Conservation (phyloP, 129 eudicot species). For the Kitagawia praeruptora region DNA sequence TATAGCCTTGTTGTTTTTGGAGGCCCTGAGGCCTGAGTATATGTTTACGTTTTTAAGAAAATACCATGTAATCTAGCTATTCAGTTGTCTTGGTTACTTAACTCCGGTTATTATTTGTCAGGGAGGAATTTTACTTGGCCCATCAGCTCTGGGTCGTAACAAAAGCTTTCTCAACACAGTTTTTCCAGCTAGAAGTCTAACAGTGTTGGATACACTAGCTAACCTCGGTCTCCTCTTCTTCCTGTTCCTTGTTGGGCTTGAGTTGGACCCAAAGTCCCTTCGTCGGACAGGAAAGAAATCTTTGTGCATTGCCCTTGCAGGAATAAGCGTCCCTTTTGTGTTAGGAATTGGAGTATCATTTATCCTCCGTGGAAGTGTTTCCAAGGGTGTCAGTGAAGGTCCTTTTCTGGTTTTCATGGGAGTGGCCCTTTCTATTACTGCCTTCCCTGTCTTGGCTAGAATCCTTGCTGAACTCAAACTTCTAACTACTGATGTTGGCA, state of each 20-base stretch:
- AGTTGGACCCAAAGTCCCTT: conserved; percentile 26
- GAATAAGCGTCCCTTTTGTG: conserved; percentile 35
- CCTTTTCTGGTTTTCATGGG: conserved; percentile 42
- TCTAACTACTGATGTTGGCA: conserved; percentile 35
- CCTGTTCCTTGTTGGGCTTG: conserved; percentile 36
- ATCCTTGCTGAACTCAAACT: conserved; percentile 46
- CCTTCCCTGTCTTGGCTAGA: conserved; percentile 46
- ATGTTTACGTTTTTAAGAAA: background rate
- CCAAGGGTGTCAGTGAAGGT: conserved; percentile 21
- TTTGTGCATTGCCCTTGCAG: conserved; percentile 30
- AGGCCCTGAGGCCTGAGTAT: background rate
- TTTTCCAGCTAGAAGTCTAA: conserved; percentile 31
- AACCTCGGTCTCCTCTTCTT: conserved; percentile 44
- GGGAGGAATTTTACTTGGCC: conserved; percentile 9
- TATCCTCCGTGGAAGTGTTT: conserved; percentile 21
- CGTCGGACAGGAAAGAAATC: conserved; percentile 34
- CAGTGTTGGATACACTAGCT: conserved; percentile 42
- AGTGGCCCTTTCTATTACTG: conserved; percentile 44
- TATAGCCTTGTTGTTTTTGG: background rate
- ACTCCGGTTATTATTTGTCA: background rate
- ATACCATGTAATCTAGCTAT: background rate
- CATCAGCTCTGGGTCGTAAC: conserved; percentile 7
- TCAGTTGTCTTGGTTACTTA: background rate
- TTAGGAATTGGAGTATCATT: conserved; percentile 34
- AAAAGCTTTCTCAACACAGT: conserved; percentile 6